These are phyloP conservation scores for Microbotryum intermedium DNA, from an alignment of 1,284 basidiomycete species.

Conservation along the genomic window DNA sequence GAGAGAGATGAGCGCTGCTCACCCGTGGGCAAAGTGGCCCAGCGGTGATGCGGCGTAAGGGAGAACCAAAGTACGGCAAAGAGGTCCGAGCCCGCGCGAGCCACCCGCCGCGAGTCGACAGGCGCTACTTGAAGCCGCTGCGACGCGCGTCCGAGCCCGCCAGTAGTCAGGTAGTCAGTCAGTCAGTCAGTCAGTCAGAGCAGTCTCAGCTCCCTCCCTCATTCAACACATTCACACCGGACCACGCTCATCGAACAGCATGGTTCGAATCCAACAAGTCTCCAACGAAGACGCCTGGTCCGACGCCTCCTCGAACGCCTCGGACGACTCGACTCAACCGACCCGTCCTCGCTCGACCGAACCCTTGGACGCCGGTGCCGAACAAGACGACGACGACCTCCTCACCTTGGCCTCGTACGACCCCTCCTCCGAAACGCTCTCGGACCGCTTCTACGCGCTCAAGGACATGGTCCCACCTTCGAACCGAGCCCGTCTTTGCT, in stretches of 20 bases:
- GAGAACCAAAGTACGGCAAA: too few relatives aligned
- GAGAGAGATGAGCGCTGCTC: too few relatives aligned
- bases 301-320: too few relatives aligned
- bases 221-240: neutral
- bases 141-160: neutral
- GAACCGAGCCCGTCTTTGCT: slow-evolving; percentile 53
- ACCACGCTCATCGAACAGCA: slow-evolving; percentile 35
- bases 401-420: slow-evolving; percentile 18
- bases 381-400: slow-evolving; percentile 23
- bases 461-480: slow-evolving; percentile 90
- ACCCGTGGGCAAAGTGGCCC: too few relatives aligned
- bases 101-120: too few relatives aligned
- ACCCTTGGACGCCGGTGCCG: slow-evolving; percentile 40
- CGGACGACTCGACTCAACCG: slow-evolving; percentile 62
- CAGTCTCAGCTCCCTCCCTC: neutral
- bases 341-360: slow-evolving; percentile 57
- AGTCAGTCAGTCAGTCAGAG: too few relatives aligned
- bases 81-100: too few relatives aligned
- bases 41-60: too few relatives aligned
- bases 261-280: slow-evolving; percentile 63
- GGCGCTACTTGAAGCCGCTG: too few relatives aligned
- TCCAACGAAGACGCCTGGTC: too few relatives aligned
- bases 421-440: slow-evolving; percentile 57
- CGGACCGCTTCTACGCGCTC: slow-evolving; percentile 81
- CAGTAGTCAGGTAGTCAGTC: too few relatives aligned